Evolutionary conservation across 2,329 filamentous ascomycete species (phyloP).

Genomic region (Parascedosporium putredinis): DNA sequence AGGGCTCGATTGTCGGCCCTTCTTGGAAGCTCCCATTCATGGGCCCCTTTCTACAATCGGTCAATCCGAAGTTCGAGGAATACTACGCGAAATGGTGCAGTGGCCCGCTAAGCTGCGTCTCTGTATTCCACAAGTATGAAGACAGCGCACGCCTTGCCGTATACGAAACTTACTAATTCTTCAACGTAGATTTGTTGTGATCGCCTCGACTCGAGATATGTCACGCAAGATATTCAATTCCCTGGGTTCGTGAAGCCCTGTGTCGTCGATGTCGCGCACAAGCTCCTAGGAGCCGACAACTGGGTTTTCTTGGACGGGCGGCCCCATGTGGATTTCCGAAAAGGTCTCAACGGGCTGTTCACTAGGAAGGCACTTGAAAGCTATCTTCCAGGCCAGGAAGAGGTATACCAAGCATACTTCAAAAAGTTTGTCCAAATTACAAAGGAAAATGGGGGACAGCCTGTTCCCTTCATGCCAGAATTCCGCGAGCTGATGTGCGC

Average conservation of each 20-base stretch:
- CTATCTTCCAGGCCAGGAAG: conserved; percentile 88
- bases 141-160: no score
- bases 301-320: conserved; percentile 98
- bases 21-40: conserved; percentile 74
- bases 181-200: conserved; percentile 76
- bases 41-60: conserved; percentile 87
- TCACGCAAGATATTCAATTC: conserved; percentile 96
- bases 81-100: conserved; percentile 91
- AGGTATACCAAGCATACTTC: conserved; percentile 84
- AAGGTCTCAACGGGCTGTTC: conserved; percentile 90
- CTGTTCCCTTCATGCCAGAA: conserved; percentile 76
- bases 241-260: conserved; percentile 83
- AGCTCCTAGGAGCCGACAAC: conserved; percentile 83
- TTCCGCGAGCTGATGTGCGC: conserved; percentile 95
- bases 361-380: conserved; percentile 77
- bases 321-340: conserved; percentile 91
- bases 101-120: conserved; percentile 88
- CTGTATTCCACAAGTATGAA: conserved; percentile 98
- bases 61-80: conserved; percentile 83
- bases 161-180: not conserved
- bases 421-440: conserved; percentile 67
- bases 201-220: conserved; percentile 90
- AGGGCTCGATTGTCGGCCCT: conserved; percentile 67
- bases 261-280: conserved; percentile 87
- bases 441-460: conserved; percentile 59